Conservation (phyloP, 306 rosid genomes). For the Cucurbita moschata region DNA sequence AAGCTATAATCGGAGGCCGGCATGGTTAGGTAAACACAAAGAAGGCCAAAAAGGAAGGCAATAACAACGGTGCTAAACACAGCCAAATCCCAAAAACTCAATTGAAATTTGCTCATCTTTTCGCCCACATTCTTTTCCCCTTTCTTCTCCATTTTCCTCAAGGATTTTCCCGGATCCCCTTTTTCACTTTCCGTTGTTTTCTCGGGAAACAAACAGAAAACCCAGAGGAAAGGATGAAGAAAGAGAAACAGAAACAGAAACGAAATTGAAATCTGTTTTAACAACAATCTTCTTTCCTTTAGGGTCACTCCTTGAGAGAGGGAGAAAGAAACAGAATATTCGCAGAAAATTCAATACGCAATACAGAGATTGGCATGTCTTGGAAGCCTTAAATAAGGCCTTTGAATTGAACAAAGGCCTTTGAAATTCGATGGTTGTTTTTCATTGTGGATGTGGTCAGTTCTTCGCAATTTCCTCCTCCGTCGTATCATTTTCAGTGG, state of each 20-base stretch:
- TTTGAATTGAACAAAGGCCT: neutral
- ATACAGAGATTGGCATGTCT: neutral
- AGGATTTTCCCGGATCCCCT: neutral
- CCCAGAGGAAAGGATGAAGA: neutral
- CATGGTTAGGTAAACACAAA: slow-evolving; percentile 68
- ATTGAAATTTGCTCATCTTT: slow-evolving; percentile 19
- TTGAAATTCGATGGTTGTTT: neutral
- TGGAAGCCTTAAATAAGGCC: neutral
- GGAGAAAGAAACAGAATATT: neutral
- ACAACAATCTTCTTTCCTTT: slow-evolving; percentile 7
- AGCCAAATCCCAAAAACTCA: slow-evolving; percentile 55
- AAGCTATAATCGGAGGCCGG: slow-evolving; percentile 94
- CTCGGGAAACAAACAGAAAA: slow-evolving; percentile 10
- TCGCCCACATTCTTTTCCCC: slow-evolving; percentile 10
- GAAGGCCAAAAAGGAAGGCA: slow-evolving; percentile 35
- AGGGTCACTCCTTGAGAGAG: neutral
- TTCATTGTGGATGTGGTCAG: neutral
- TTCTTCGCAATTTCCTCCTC: neutral
- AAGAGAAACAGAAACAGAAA: neutral
- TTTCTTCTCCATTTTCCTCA: slow-evolving; percentile 21
- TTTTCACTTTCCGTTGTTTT: slow-evolving; percentile 10
- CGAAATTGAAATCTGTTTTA: neutral
- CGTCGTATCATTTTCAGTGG: neutral
- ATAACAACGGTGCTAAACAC: slow-evolving; percentile 51
- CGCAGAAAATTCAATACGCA: neutral